Percentiles rank a stretch among this genome's conserved stretches.
Conservation (phyloP, 768 basidiomycete genomes). For the Daedaleopsis sinensis region DNA sequence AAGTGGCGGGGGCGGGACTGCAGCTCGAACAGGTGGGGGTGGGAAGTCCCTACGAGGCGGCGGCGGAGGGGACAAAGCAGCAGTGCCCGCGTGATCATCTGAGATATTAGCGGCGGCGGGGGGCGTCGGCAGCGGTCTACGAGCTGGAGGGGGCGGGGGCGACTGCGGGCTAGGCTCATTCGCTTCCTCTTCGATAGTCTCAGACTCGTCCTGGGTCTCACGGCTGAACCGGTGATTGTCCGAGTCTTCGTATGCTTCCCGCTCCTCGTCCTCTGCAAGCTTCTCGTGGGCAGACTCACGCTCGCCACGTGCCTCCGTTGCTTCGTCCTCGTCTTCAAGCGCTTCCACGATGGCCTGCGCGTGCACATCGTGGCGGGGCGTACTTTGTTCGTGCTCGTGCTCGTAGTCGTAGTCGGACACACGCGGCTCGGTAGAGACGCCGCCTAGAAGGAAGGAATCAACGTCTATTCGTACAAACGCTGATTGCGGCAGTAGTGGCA, state of each 20-base stretch:
- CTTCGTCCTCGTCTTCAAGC: slow-evolving; percentile 12
- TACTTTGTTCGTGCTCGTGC: background rate
- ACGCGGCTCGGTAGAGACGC: slow-evolving; percentile 9
- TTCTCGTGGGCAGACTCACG: slow-evolving; percentile 6
- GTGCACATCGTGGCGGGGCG: slow-evolving; percentile 19
- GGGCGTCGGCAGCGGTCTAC: slow-evolving; percentile 7
- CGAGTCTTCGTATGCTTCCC: background rate
- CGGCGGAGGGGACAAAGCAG: slow-evolving; percentile 8
- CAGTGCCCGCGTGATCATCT: background rate
- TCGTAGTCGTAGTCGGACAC: background rate
- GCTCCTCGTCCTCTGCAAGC: slow-evolving; percentile 1
- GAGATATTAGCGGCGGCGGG: background rate
- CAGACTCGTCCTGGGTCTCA: slow-evolving; percentile 8
- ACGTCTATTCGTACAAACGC: slow-evolving; percentile 27
- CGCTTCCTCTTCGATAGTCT: slow-evolving; percentile 21
- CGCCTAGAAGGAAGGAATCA: slow-evolving; percentile 23
- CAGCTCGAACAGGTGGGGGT: slow-evolving; percentile 19
- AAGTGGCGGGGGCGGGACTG: slow-evolving; percentile 6
- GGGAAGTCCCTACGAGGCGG: slow-evolving; percentile 8
- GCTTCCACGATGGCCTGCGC: slow-evolving; percentile 17
- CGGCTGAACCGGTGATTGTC: slow-evolving; percentile 10
- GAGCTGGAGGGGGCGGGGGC: slow-evolving; percentile 20
- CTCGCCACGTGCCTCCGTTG: slow-evolving; percentile 11
- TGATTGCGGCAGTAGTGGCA: slow-evolving; percentile 4
- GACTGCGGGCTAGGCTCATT: slow-evolving; percentile 18